Evolutionary conservation across 768 basidiomycete genomes (phyloP).

Genomic region (Mycena olivaceomarginata): DNA sequence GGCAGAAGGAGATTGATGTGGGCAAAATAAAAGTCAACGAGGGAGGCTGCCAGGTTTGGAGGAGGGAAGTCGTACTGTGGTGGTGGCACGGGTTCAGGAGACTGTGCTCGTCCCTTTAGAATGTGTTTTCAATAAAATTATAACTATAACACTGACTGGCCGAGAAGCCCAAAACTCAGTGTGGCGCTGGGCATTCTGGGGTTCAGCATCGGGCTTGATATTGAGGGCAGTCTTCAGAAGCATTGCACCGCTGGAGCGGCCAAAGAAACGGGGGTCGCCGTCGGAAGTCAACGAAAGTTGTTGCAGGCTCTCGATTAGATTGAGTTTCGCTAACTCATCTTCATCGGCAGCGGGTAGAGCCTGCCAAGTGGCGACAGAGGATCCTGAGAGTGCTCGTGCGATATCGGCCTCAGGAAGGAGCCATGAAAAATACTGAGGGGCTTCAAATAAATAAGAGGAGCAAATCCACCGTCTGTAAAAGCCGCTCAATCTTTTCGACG

Average conservation of each 20-base stretch:
- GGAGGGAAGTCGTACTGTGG: slow-evolving; percentile 69
- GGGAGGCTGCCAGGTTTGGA: slow-evolving; percentile 67
- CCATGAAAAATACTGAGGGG: slow-evolving; percentile 42
- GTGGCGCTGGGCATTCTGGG: slow-evolving; percentile 54
- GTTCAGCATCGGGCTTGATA: slow-evolving; percentile 61
- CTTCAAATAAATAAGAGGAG: not conserved
- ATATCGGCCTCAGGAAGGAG: slow-evolving; percentile 79
- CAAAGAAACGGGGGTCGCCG: slow-evolving; percentile 66
- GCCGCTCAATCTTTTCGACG: slow-evolving; percentile 78
- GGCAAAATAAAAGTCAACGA: slow-evolving; percentile 83
- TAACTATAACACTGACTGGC: slow-evolving; percentile 61
- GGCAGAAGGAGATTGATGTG: slow-evolving; percentile 74
- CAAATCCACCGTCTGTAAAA: slow-evolving; percentile 69
- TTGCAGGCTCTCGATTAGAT: slow-evolving; percentile 56
- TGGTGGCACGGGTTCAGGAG: slow-evolving; percentile 32
- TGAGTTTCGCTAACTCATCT: slow-evolving; percentile 49
- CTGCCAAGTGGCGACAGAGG: slow-evolving; percentile 55
- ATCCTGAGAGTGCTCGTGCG: slow-evolving; percentile 70
- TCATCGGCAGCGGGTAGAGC: slow-evolving; percentile 59
- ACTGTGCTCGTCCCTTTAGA: slow-evolving; percentile 43
- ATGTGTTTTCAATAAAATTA: not conserved
- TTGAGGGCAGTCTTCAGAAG: slow-evolving; percentile 74
- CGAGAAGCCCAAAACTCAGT: slow-evolving; percentile 71
- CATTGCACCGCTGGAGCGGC: slow-evolving; percentile 71
- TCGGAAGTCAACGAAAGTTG: slow-evolving; percentile 60